Evolutionary conservation across 108 stramenopile species (phyloP).

Genomic region (Stephanodiscus minutulus): DNA sequence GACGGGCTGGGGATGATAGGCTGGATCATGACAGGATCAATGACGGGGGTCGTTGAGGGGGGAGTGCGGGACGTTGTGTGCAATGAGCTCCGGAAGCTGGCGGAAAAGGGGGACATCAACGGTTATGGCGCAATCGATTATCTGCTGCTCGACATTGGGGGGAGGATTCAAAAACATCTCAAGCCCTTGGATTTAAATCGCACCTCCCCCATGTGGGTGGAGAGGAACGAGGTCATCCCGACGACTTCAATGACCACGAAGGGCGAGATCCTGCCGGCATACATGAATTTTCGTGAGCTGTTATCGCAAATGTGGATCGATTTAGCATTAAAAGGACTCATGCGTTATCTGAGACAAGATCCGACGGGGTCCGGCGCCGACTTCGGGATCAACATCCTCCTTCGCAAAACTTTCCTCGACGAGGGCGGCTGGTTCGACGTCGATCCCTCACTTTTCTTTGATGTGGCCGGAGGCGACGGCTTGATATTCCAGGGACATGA

Average conservation of each 20-base stretch:
- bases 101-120: not conserved
- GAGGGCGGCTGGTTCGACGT: constrained; percentile 44
- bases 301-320: constrained; percentile 38
- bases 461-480: not conserved
- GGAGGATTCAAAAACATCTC: not conserved
- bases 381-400: constrained; percentile 49
- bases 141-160: not conserved
- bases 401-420: constrained; percentile 54
- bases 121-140: not conserved
- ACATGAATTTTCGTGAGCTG: constrained; percentile 37
- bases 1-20: constrained; percentile 52
- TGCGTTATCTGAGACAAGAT: constrained; percentile 18
- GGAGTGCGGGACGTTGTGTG: constrained; percentile 55
- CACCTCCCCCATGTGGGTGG: constrained; percentile 15
- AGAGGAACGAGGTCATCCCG: constrained; percentile 9
- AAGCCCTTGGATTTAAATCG: not conserved
- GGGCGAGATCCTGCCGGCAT: constrained; percentile 4
- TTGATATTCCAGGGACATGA: constrained; percentile 65
- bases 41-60: constrained; percentile 47
- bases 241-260: constrained; percentile 3
- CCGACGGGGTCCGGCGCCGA: constrained; percentile 12
- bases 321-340: constrained; percentile 23
- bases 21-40: constrained; percentile 39
- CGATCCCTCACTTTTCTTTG: constrained; percentile 39
- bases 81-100: constrained; percentile 43